Evolutionary conservation across 306 rosid genomes (phyloP), one percentile per base, ranked within the genome.

Genomic region (Heteromeles arbutifolia): DNA sequence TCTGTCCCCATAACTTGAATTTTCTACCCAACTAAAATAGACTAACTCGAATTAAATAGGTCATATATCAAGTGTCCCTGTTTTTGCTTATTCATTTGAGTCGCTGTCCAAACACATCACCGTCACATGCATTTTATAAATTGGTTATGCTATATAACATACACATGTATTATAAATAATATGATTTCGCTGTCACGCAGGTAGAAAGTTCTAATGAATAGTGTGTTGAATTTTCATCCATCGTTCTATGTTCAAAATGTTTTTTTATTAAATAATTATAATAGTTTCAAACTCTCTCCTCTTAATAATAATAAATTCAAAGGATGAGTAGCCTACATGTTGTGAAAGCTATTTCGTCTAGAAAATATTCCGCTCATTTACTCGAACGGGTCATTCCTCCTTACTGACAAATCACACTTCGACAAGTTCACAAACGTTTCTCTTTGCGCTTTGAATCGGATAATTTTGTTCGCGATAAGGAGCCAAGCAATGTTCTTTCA

Each of bases 111-210:
- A 65, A 64, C 39, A 8, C 74, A 17, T 56, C 37, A 59, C 54
- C 43, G 48, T 72, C 76, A 59, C 70, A 72, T 72, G 73, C 84
- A 78, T 75, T 76, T 63, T 52, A 56, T 24, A 14, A 6, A 15
- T 52, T 34, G 53, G 34, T 32, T 24, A 37, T 4, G 41, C 67
- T 15, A 24, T 63, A 73, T 56, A 56, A 18, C 4, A 65, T 10
- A 32, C 11, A 21, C 8, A 65, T n/a, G 15, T 4, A 3, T 24
- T 65, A 62, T 39, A 68, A 9, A 58, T 24, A 65, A 64, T 69
- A 64, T 77, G 68, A 75, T 22, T 73, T 86, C 80, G 10, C 62
- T 70, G 59, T 80, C 78, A 6, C 2, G 8, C 39, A 6, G 37
- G 8, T 34, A 34, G 9, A 34, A 34, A 34, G 7, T 34, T 34